Percentiles rank a stretch among this genome's conserved stretches.
These are phyloP conservation scores for Mycena floridula DNA, from an alignment of 768 basidiomycete species.

Conservation along the genomic window DNA sequence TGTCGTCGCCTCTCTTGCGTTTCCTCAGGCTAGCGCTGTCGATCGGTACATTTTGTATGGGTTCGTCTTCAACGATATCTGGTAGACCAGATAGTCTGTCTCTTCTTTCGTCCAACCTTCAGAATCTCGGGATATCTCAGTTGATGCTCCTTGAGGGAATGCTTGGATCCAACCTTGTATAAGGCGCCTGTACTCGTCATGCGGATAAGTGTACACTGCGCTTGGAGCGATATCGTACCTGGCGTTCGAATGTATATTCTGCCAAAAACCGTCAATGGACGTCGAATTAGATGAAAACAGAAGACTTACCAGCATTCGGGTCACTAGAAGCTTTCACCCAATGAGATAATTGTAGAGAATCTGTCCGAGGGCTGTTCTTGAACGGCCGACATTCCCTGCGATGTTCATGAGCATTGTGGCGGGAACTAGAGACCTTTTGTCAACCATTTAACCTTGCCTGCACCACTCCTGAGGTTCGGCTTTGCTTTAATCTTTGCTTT, in stretches of 20 bases:
- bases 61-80: conserved; percentile 67
- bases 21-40: conserved; percentile 61
- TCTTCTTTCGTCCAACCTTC: conserved; percentile 94
- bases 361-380: conserved; percentile 62
- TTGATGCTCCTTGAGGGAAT: background rate
- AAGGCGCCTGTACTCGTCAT: conserved; percentile 82
- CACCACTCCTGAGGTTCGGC: conserved; percentile 67
- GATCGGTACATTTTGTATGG: conserved; percentile 34
- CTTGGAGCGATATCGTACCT: conserved; percentile 77
- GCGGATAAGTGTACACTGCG: conserved; percentile 66
- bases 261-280: conserved; percentile 1
- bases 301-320: conserved; percentile 43
- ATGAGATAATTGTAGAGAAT: conserved; percentile 67
- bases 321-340: conserved; percentile 71
- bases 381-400: conserved; percentile 76
- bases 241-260: conserved; percentile 81
- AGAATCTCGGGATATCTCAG: conserved; percentile 38
- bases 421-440: conserved; percentile 5
- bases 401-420: background rate
- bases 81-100: conserved; percentile 85
- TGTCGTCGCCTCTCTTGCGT: conserved; percentile 48
- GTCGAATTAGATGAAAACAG: no score
- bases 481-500: conserved; percentile 82
- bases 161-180: conserved; percentile 49
- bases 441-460: conserved; percentile 68